Percentiles rank a stretch among this genome's conserved stretches.
Evolutionary conservation across 2,329 filamentous ascomycete genomes (phyloP).

Genomic region (Aspergillus aculeatinus): DNA sequence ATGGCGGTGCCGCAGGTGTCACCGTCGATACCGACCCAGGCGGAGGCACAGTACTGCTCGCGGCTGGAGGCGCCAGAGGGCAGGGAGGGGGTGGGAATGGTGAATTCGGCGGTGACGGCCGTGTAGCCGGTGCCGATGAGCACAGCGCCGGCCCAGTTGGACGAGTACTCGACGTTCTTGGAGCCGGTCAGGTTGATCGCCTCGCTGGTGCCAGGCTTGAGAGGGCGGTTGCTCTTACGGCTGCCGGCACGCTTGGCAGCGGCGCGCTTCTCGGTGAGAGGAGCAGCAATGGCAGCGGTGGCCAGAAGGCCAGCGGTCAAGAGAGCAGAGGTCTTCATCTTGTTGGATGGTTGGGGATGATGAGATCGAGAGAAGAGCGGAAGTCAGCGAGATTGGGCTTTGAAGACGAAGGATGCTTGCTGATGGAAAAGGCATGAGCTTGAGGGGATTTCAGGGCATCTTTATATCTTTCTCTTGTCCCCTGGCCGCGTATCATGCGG

Average conservation of each 20-base stretch:
- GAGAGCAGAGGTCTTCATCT: constrained; percentile 52
- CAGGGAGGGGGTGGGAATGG: constrained; percentile 46
- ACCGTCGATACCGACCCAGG: constrained; percentile 62
- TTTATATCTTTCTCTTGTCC: not conserved
- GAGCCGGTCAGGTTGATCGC: not conserved
- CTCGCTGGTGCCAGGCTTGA: constrained; percentile 7
- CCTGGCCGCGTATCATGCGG: not conserved
- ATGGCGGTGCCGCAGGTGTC: constrained; percentile 55
- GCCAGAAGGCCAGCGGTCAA: constrained; percentile 41
- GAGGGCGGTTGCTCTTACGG: constrained; percentile 6
- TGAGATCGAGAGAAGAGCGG: not conserved
- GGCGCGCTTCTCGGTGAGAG: constrained; percentile 38
- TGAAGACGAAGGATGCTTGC: not conserved
- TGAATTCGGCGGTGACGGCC: constrained; percentile 53
- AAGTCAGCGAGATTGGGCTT: not conserved
- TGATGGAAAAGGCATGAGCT: not conserved
- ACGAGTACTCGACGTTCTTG: constrained; percentile 48
- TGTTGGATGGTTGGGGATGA: not conserved
- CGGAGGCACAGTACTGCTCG: constrained; percentile 39
- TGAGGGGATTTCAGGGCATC: not conserved
- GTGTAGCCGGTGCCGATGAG: constrained; percentile 49
- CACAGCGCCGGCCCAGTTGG: constrained; percentile 62
- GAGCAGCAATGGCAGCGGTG: constrained; percentile 48
- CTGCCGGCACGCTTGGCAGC: not conserved
- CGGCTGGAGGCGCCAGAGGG: constrained; percentile 19